phyloP scores from a whole-genome alignment of 2,329 filamentous ascomycete species.

The Colletotrichum sp. region DNA sequence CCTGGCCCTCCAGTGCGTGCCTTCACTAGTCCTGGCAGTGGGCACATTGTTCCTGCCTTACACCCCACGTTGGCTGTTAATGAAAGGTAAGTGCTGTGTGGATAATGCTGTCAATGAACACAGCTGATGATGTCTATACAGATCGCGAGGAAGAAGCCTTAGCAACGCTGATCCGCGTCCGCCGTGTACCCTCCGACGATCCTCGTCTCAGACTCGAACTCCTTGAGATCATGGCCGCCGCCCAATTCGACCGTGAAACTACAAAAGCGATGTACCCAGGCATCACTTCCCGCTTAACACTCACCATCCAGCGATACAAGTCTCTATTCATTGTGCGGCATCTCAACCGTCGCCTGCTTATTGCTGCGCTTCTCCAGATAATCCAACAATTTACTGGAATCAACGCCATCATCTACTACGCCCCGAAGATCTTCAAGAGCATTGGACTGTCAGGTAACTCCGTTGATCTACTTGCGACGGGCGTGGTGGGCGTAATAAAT shows the following conservation, averaged over 20 bases:
- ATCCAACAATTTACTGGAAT: conserved; percentile 58
- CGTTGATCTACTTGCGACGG: conserved; percentile 57
- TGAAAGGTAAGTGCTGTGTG: conserved; percentile 22
- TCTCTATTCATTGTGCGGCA: conserved; percentile 35
- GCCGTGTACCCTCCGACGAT: conserved; percentile 34
- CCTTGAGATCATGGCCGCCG: conserved; percentile 41
- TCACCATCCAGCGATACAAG: conserved; percentile 26
- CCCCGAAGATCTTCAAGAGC: conserved; percentile 48
- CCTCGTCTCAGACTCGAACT: conserved; percentile 33
- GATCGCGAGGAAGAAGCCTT: conserved; percentile 34
- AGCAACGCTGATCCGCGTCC: conserved; percentile 32
- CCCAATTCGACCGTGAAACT: conserved; percentile 37
- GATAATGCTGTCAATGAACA: fast-evolving
- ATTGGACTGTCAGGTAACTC: conserved; percentile 47
- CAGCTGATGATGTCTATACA: not conserved
- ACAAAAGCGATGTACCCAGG: conserved; percentile 32
- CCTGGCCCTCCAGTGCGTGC: conserved; percentile 49
- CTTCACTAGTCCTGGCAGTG: conserved; percentile 57
- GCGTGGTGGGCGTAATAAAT: conserved; percentile 62
- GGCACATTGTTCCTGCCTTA: conserved; percentile 60
- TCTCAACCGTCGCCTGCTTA: conserved; percentile 47
- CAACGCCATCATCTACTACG: conserved; percentile 47
- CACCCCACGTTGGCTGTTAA: conserved; percentile 37
- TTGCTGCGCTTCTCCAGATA: conserved; percentile 46
- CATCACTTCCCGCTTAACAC: not conserved